Evolutionary conservation across 2,329 filamentous ascomycete genomes (phyloP).

Genomic region (Dryadomyces quercivorus): DNA sequence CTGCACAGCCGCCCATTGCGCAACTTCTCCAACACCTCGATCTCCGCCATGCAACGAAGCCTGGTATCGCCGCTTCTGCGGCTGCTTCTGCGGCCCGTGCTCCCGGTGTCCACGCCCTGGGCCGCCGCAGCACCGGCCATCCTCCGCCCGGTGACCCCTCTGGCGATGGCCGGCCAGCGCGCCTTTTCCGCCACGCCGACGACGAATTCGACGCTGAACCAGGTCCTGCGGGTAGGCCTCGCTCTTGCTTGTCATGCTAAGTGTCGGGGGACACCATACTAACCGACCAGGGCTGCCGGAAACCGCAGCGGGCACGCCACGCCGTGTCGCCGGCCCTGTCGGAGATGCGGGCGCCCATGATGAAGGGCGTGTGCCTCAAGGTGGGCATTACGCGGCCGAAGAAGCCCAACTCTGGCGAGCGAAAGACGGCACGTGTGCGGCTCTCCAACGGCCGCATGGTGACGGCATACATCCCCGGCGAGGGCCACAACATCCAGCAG

Average conservation of each 20-base stretch:
- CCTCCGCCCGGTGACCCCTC: slow-evolving; percentile 6
- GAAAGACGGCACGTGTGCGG: slow-evolving; percentile 87
- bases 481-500: slow-evolving; percentile 98
- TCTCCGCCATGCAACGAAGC: slow-evolving; percentile 8
- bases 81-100: slow-evolving; percentile 19
- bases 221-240: slow-evolving; percentile 46
- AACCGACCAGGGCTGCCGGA: slow-evolving; percentile 53
- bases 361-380: slow-evolving; percentile 94
- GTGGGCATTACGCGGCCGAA: slow-evolving; percentile 91
- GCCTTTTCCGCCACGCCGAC: slow-evolving; percentile 30
- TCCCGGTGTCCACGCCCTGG: slow-evolving; percentile 14
- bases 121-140: slow-evolving; percentile 3
- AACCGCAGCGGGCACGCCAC: slow-evolving; percentile 69
- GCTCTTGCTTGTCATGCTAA: not conserved
- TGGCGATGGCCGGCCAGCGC: slow-evolving; percentile 11
- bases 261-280: not conserved
- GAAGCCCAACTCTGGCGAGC: slow-evolving; percentile 96
- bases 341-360: slow-evolving; percentile 55
- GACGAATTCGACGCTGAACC: slow-evolving; percentile 55
- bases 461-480: slow-evolving; percentile 89
- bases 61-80: slow-evolving; percentile 25
- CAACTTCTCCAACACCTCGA: not conserved
- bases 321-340: slow-evolving; percentile 76
- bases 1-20: too few species aligned
- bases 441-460: slow-evolving; percentile 78